Conservation (phyloP, 2,329 filamentous ascomycete species). For the Ambrosiella beaveri region DNA sequence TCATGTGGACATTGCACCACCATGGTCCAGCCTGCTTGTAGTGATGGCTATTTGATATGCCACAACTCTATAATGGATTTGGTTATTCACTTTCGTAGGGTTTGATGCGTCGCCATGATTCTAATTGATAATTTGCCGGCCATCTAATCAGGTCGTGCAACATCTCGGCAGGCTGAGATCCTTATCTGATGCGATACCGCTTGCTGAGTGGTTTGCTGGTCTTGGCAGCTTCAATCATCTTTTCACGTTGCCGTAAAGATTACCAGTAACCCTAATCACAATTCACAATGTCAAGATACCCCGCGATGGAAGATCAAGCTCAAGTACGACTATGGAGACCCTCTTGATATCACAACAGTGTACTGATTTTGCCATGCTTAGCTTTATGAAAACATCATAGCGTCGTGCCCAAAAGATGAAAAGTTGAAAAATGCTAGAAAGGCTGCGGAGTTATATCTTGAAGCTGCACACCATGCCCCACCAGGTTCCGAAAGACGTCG, state of each 20-base stretch:
- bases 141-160: no score
- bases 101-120: no score
- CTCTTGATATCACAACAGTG: neutral
- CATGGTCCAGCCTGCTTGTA: no score
- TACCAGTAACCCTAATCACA: neutral
- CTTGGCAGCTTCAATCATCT: no score
- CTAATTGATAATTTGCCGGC: no score
- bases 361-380: slow-evolving; percentile 14
- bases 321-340: neutral
- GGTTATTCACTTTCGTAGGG: no score
- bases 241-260: neutral
- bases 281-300: neutral
- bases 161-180: no score
- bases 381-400: slow-evolving; percentile 24
- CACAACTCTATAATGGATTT: no score
- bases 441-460: slow-evolving; percentile 69
- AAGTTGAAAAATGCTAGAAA: slow-evolving; percentile 60
- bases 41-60: no score
- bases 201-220: no score
- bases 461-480: slow-evolving; percentile 46
- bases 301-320: slow-evolving; percentile 1
- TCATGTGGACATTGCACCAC: no score
- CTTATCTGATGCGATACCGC: no score
- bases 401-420: slow-evolving; percentile 26
- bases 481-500: slow-evolving; percentile 44